A percentile compares a stretch with the other conserved stretches of the same genome.
Evolutionary conservation across 345 rosid species (phyloP).

Genomic region (Lenwebbia sp.): DNA sequence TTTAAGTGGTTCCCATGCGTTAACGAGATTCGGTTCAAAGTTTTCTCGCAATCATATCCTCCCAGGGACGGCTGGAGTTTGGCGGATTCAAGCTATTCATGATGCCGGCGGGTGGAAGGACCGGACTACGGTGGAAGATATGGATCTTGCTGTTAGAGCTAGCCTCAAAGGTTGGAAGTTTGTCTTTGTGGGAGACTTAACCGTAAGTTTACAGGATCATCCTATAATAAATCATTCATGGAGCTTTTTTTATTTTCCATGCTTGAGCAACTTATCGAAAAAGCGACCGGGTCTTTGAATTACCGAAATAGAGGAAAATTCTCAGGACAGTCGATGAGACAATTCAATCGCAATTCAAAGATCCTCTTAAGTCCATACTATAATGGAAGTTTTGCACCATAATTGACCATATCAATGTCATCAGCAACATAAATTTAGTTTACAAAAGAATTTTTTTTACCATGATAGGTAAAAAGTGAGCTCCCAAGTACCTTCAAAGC

Average conservation of each 20-base stretch:
- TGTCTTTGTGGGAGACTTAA: slow-evolving; percentile 27
- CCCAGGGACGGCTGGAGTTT: slow-evolving; percentile 41
- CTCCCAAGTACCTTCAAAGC: slow-evolving; percentile 53
- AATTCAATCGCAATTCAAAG: neutral
- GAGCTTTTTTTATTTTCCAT: neutral
- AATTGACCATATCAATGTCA: neutral
- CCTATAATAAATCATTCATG: neutral
- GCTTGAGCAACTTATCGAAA: neutral
- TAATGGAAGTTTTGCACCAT: neutral
- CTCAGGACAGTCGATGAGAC: neutral
- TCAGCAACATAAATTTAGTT: neutral
- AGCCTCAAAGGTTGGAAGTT: slow-evolving; percentile 53
- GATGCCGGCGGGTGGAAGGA: slow-evolving; percentile 60
- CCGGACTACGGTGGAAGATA: slow-evolving; percentile 49
- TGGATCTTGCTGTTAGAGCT: slow-evolving; percentile 53
- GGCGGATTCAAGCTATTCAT: slow-evolving; percentile 36
- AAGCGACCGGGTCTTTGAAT: neutral
- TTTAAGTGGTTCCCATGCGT: neutral
- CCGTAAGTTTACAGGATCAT: slow-evolving; percentile 4
- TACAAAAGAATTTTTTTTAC: neutral
- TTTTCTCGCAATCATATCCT: neutral
- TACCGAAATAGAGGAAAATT: neutral
- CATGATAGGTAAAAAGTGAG: slow-evolving; percentile 32
- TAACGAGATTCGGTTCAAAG: neutral
- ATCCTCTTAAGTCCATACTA: neutral